A percentile compares a stretch with the other conserved stretches of the same genome.
phyloP scores from a whole-genome alignment of 495 filamentous ascomycete genomes.

The Penicillium herquei region DNA sequence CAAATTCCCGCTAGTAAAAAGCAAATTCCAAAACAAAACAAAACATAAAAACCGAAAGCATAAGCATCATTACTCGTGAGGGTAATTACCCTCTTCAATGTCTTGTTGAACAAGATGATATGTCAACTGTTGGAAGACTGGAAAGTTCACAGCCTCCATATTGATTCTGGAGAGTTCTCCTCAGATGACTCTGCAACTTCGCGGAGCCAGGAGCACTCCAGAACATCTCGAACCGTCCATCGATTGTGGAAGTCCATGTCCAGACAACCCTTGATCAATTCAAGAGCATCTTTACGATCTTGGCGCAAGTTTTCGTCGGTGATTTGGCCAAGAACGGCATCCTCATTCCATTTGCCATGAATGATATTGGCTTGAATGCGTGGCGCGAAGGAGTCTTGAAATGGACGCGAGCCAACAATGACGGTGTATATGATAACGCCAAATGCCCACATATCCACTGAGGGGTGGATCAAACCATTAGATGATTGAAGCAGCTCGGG shows the following conservation, averaged over 20 bases:
- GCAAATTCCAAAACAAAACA: neutral
- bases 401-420: conserved; percentile 65
- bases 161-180: conserved; percentile 28
- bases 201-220: conserved; percentile 57
- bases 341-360: conserved; percentile 59
- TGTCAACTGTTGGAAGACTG: neutral
- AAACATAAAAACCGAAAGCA: neutral
- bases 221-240: conserved; percentile 53
- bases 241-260: conserved; percentile 50
- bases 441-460: conserved; percentile 72
- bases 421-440: conserved; percentile 65
- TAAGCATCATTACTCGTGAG: neutral
- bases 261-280: conserved; percentile 52
- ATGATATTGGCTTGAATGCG: conserved; percentile 61
- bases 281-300: conserved; percentile 44
- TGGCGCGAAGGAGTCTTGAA: conserved; percentile 59
- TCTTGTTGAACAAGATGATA: neutral
- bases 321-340: conserved; percentile 43
- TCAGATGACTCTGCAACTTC: conserved; percentile 28
- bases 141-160: conserved; percentile 37
- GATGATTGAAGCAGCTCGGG: conserved; percentile 56
- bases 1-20: neutral
- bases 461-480: conserved; percentile 49
- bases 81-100: neutral
- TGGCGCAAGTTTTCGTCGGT: conserved; percentile 17